These are phyloP conservation scores for Cardamine resedifolia DNA, from an alignment of 345 rosid species.

Conservation along the genomic window DNA sequence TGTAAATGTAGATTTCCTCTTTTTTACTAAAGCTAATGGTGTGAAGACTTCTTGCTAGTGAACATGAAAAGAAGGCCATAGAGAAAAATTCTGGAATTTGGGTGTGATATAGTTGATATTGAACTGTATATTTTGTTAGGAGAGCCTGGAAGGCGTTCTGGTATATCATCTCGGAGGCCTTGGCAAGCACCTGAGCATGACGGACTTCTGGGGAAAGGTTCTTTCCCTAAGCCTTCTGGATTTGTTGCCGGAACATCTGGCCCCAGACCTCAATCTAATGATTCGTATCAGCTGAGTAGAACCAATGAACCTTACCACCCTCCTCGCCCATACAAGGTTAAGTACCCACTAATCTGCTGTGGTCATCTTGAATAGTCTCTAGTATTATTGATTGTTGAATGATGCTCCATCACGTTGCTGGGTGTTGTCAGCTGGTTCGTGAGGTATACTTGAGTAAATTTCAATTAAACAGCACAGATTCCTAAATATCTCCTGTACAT, in stretches of 20 bases:
- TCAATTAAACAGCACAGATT: constrained; percentile 12
- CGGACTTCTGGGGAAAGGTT: constrained; percentile 97
- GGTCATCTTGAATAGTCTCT: constrained; percentile 3
- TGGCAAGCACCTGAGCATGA: constrained; percentile 94
- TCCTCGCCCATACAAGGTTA: constrained; percentile 94
- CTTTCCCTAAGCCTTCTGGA: constrained; percentile 83
- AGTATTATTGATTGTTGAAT: constrained; percentile 10
- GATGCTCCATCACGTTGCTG: constrained; percentile 20
- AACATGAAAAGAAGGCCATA: constrained; percentile 19
- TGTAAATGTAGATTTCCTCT: background rate
- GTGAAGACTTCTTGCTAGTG: constrained; percentile 1
- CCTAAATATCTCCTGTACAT: constrained; percentile 27
- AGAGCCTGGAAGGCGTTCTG: constrained; percentile 72
- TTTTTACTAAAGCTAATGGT: background rate
- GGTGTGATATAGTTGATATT: constrained; percentile 14
- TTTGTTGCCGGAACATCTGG: constrained; percentile 57
- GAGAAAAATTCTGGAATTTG: background rate
- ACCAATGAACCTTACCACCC: constrained; percentile 90
- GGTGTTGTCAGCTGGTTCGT: constrained; percentile 16
- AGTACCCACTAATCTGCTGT: constrained; percentile 21
- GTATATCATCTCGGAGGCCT: constrained; percentile 69
- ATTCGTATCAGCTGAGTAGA: constrained; percentile 59
- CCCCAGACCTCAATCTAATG: constrained; percentile 64
- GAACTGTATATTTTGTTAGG: constrained; percentile 25
- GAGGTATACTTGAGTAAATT: constrained; percentile 3